Conservation (phyloP, 2,329 filamentous ascomycete genomes). For the Torrubiellomyces zombiae region DNA sequence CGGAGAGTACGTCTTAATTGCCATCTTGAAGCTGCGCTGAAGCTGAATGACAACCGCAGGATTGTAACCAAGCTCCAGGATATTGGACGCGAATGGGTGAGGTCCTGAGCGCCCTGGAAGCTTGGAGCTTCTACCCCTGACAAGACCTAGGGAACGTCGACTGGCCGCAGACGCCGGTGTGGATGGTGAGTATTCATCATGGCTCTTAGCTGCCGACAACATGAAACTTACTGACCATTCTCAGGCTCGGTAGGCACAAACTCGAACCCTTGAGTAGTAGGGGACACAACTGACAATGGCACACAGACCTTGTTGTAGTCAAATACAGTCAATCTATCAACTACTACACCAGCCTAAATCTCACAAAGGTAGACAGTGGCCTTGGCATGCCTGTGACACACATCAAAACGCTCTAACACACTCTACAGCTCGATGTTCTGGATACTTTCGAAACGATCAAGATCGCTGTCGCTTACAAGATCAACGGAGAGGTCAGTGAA, state of each 20-base stretch:
- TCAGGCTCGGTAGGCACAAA: slow-evolving; percentile 12
- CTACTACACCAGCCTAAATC: slow-evolving; percentile 45
- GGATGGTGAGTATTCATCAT: slow-evolving; percentile 22
- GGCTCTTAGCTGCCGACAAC: slow-evolving; percentile 6
- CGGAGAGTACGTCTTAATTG: slow-evolving; percentile 15
- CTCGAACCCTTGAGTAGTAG: no score
- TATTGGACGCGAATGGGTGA: slow-evolving; percentile 25
- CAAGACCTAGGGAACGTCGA: slow-evolving; percentile 23
- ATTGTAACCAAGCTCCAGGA: slow-evolving; percentile 29
- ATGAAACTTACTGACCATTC: slow-evolving; percentile 8
- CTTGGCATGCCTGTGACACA: slow-evolving; percentile 6
- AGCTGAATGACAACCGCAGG: slow-evolving; percentile 10
- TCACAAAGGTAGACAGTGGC: slow-evolving; percentile 28
- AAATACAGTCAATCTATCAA: slow-evolving; percentile 48
- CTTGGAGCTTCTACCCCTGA: slow-evolving; percentile 8
- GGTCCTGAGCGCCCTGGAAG: slow-evolving; percentile 4
- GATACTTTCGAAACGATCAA: slow-evolving; percentile 63
- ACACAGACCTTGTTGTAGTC: slow-evolving; percentile 44
- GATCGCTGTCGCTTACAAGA: slow-evolving; percentile 53
- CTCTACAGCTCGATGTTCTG: slow-evolving; percentile 39
- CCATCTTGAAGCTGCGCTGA: slow-evolving; percentile 6
- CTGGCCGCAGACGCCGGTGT: slow-evolving; percentile 43
- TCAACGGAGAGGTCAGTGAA: slow-evolving; percentile 10
- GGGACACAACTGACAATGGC: slow-evolving; percentile 7
- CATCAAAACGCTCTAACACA: slow-evolving; percentile 21